Evolutionary conservation across 805 yeast genomes (phyloP).

Genomic region (Ogataea angusta): DNA sequence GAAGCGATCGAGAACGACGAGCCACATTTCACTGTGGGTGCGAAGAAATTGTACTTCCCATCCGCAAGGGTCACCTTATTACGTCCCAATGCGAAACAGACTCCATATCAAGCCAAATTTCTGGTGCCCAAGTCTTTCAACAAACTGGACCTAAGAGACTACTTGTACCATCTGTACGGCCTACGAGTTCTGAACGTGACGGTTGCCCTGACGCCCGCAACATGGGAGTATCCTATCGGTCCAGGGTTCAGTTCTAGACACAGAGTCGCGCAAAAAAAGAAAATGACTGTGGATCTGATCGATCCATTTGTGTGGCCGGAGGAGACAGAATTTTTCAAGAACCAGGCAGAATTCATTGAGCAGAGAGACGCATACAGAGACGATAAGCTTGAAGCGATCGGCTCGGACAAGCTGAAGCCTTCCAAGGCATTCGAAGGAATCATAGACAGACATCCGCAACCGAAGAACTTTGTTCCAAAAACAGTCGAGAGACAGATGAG

Average conservation of each 20-base stretch:
- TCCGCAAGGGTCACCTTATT: conserved; percentile 75
- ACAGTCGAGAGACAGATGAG: conserved; percentile 42
- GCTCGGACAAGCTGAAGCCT: conserved; percentile 69
- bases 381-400: conserved; percentile 45
- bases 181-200: conserved; percentile 86
- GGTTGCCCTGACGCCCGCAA: conserved; percentile 76
- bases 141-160: conserved; percentile 91
- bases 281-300: conserved; percentile 95
- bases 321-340: conserved; percentile 35
- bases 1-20: conserved; percentile 57
- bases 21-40: conserved; percentile 84
- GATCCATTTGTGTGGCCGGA: conserved; percentile 97
- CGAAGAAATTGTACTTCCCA: conserved; percentile 75
- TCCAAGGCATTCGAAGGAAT: conserved; percentile 74
- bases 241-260: conserved; percentile 60
- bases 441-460: conserved; percentile 49
- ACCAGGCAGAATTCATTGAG: conserved; percentile 33
- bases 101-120: conserved; percentile 96
- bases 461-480: conserved; percentile 63
- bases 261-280: conserved; percentile 79
- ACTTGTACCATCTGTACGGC: conserved; percentile 85
- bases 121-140: conserved; percentile 92
- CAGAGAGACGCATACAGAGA: conserved; percentile 52
- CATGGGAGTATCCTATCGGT: conserved; percentile 53
- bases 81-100: conserved; percentile 92